Evolutionary conservation across 2,329 filamentous ascomycete species (phyloP).

Genomic region (Exserohilum turcica): DNA sequence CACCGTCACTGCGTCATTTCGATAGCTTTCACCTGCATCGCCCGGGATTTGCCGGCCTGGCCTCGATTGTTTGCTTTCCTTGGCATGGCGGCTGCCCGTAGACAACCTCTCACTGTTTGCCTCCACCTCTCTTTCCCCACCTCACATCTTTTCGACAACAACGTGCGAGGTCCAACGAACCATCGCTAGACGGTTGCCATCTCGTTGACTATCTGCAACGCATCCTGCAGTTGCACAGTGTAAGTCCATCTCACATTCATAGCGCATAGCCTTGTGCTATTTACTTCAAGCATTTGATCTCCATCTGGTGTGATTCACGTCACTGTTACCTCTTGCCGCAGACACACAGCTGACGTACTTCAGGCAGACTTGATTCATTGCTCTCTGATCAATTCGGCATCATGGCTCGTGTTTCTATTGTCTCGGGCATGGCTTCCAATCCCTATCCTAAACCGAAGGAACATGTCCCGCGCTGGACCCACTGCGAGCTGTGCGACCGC

Average conservation of each 20-base stretch:
- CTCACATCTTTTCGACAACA: slow-evolving; percentile 3
- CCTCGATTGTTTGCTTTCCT: slow-evolving; percentile 8
- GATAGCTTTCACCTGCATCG: neutral
- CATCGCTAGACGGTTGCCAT: neutral
- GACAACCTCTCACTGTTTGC: slow-evolving; percentile 6
- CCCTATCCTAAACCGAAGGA: slow-evolving; percentile 35
- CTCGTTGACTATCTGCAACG: neutral
- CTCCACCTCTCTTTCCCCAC: slow-evolving; percentile 6
- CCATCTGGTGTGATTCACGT: slow-evolving; percentile 5
- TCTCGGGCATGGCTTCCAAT: slow-evolving; percentile 19
- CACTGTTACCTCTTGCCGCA: neutral
- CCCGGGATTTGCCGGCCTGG: neutral
- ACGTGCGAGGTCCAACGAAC: neutral
- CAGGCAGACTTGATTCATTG: neutral
- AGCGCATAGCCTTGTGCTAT: neutral
- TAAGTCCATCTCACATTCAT: slow-evolving; percentile 7
- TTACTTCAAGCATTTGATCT: neutral
- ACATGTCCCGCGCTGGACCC: slow-evolving; percentile 21
- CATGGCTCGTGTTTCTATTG: slow-evolving; percentile 16
- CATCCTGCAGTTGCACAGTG: neutral
- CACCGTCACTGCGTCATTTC: neutral
- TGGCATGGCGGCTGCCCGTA: slow-evolving; percentile 18
- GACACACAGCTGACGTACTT: slow-evolving; percentile 5
- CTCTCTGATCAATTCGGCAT: neutral
- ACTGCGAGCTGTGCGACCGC: slow-evolving; percentile 43